Evolutionary conservation across 352 stramenopile species (phyloP), one percentile per base, ranked within the genome.

Genomic region (Thalassiosira livingstoniorum): DNA sequence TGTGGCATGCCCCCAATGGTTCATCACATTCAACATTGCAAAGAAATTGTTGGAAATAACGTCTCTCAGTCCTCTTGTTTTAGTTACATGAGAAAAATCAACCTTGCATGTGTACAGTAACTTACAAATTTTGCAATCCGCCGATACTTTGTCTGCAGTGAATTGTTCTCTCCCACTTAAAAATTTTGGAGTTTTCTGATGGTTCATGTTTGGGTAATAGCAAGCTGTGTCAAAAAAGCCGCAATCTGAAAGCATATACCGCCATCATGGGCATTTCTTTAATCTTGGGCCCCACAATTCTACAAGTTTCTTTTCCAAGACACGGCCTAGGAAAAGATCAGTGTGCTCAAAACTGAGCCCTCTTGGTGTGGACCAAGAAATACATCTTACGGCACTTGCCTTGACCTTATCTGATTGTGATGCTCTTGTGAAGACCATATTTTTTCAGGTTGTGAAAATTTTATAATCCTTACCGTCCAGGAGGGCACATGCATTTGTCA

Each of bases 391-490:
- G 7, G 67, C 67, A 42, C 53, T 69, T 23, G 31, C 35, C 18
- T 76, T 15, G 13, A 76, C 57, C 27, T 76, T 76, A 27, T 76
- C 67, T 35, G n/a, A n/a, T n/a, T n/a, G n/a, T n/a, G n/a, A n/a
- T n/a, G n/a, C n/a, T n/a, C n/a, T n/a, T n/a, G n/a, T n/a, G n/a
- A n/a, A n/a, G n/a, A n/a, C n/a, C n/a, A n/a, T n/a, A n/a, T n/a
- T n/a, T n/a, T n/a, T n/a, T n/a, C n/a, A n/a, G 45, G n/a, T n/a
- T n/a, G n/a, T n/a, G n/a, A n/a, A n/a, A n/a, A n/a, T n/a, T n/a
- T n/a, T n/a, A n/a, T n/a, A n/a, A n/a, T n/a, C n/a, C n/a, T n/a
- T n/a, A n/a, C n/a, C n/a, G n/a, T n/a, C n/a, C n/a, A n/a, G n/a
- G n/a, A n/a, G n/a, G n/a, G n/a, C n/a, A n/a, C n/a, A n/a, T n/a